Evolutionary conservation across 805 yeast species (phyloP).

Genomic region (Candida maris): DNA sequence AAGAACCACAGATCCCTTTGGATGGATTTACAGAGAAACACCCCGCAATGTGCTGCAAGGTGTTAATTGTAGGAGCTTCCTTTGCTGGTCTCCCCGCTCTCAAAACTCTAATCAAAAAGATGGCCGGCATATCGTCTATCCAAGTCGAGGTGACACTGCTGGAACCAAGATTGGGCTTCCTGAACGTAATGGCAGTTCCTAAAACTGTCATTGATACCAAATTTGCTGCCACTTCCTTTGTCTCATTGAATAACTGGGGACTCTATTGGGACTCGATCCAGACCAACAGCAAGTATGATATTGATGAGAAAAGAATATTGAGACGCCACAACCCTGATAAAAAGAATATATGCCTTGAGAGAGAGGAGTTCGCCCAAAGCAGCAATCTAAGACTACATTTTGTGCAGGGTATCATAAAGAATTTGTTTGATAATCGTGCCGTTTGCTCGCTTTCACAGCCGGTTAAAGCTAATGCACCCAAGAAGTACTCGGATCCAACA

Average conservation of each 20-base stretch:
- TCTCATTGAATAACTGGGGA: slow-evolving; percentile 6
- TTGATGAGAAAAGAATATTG: background rate
- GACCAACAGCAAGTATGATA: background rate
- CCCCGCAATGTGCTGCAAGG: too few species aligned
- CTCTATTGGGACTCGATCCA: slow-evolving; percentile 13
- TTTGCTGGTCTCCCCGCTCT: slow-evolving; percentile 11
- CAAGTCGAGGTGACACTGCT: slow-evolving; percentile 30
- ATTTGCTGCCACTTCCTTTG: slow-evolving; percentile 27
- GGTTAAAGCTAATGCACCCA: slow-evolving; percentile 4
- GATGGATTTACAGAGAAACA: too few species aligned
- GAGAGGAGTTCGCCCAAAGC: background rate
- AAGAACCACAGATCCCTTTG: too few species aligned
- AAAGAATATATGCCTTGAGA: background rate
- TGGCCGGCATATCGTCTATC: slow-evolving; percentile 1
- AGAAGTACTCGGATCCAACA: background rate
- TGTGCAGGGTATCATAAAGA: slow-evolving; percentile 9
- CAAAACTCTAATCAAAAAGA: slow-evolving; percentile 5
- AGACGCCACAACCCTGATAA: background rate
- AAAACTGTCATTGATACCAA: slow-evolving; percentile 34
- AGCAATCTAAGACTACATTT: background rate
- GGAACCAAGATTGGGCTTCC: slow-evolving; percentile 40
- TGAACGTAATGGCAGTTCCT: slow-evolving; percentile 39
- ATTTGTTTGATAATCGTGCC: slow-evolving; percentile 5
- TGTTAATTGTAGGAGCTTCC: slow-evolving; percentile 14
- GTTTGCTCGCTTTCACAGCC: slow-evolving; percentile 1